Base-by-base conservation (phyloP, 768 basidiomycete species). In the Xanthoconium stramineum region DNA sequence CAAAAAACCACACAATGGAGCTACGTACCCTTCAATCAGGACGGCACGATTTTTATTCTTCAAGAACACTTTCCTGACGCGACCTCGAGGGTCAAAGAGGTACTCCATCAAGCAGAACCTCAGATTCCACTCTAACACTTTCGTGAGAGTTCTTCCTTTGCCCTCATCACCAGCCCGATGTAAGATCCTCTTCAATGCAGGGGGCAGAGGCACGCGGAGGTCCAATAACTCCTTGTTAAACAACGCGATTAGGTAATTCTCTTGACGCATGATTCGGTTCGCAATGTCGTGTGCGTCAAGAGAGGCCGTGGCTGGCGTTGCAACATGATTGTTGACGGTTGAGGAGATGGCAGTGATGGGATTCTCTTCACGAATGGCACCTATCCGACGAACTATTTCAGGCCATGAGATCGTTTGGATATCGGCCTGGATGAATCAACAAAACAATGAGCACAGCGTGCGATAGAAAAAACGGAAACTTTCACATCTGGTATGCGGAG, bases 351-450 rank as follows among this genome's bases (percentile, higher is more conserved):
- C 93, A 0, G 95, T 96, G 28, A 94, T 78, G 3, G 95, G 94
- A 68, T 98, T 98, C 51, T 93, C 86, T 68, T 97, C 89, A 20
- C 95, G 85, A 50, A 99, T 95, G 6, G 86, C 78, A 13, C 85
- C 86, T 55, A 99, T 94, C 35, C 94, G 83, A 17, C 89, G 82
- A 50, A 99, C 97, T 39, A 99, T 82, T 66, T 94, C 91, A 0
- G 91, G 86, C 97, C 97, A 99, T 0, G 95, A 88, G 39, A 98
- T 94, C 1, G 97, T 98, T 74, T 94, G 93, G 44, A 99, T 95
- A 71, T 99, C 97, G 48, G 85, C 89, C 96, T 98, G 69, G n/a
- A 42, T 28, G 13, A n/a, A 37, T n/a, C 52, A 52, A 55, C 12
- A 37, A 46, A 14, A 33, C n/a, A 17, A 57, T 71, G 14, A 69